Conservation (phyloP, 192 early-diverging fungal genomes). For the Funneliformis geosporum region DNA sequence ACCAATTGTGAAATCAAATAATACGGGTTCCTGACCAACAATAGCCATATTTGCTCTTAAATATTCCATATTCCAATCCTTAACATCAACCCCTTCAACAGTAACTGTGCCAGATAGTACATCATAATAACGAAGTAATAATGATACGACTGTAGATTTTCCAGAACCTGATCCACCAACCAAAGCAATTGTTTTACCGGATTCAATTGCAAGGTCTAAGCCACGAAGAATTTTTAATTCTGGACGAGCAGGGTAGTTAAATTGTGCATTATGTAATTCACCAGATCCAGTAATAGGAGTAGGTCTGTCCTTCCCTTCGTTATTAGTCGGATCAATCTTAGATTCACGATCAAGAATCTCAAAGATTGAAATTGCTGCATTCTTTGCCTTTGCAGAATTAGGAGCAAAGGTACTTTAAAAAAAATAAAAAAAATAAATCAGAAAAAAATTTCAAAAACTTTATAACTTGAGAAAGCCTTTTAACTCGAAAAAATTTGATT, state of each 20-base stretch:
- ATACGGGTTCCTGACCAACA: slow-evolving; percentile 91
- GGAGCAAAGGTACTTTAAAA: slow-evolving; percentile 61
- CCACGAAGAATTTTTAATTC: slow-evolving; percentile 62
- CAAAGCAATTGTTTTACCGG: slow-evolving; percentile 79
- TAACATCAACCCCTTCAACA: slow-evolving; percentile 63
- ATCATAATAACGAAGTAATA: slow-evolving; percentile 68
- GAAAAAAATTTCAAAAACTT: not conserved
- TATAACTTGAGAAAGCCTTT: too few relatives aligned
- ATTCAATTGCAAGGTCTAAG: slow-evolving; percentile 45
- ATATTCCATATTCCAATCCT: slow-evolving; percentile 63
- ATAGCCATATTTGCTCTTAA: slow-evolving; percentile 77
- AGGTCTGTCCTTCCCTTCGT: slow-evolving; percentile 38
- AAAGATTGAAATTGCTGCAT: slow-evolving; percentile 67
- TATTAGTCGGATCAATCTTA: slow-evolving; percentile 57
- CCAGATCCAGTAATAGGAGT: slow-evolving; percentile 50
- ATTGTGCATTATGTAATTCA: slow-evolving; percentile 54
- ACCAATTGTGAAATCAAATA: slow-evolving; percentile 84
- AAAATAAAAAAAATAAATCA: not conserved
- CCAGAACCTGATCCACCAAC: slow-evolving; percentile 87
- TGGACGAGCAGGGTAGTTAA: slow-evolving; percentile 68
- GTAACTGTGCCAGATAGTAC: slow-evolving; percentile 65
- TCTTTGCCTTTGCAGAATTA: slow-evolving; percentile 68
- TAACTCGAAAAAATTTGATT: not conserved
- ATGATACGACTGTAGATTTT: slow-evolving; percentile 67
- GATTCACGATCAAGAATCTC: slow-evolving; percentile 69